Base-by-base conservation (phyloP, 495 filamentous ascomycete species). In the Lophiostoma macrostomum region DNA sequence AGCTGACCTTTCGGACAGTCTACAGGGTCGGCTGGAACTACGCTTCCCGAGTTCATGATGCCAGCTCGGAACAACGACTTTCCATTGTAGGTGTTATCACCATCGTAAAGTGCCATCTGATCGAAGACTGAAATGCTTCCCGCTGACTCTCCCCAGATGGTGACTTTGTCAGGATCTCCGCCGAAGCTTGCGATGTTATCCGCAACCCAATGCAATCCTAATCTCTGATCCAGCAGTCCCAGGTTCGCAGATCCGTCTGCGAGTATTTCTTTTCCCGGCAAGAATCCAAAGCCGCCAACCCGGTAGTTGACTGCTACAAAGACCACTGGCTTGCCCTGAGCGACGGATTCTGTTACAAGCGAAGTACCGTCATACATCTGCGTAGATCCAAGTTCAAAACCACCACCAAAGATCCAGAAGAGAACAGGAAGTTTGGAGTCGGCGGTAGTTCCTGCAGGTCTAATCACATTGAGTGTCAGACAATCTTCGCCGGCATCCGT, bases 71-170 rank as follows among this genome's bases (percentile, higher is more conserved):
- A 90, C 0, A 88, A 72, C 0, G 79, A 75, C 53, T 82, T 79
- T 28, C 80, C 83, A 7, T 86, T 87, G 70, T 87, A 87, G 0
- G 65, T 81, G 66, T 80, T 77, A 62, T 88, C 67, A 8, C 86
- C 86, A 60, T 80, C 76, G 62, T 85, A 86, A 16, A 88, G 67
- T 3, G 77, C 60, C 60, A 63, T 63, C 25, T 63, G 60, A 27
- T 63, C 60, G 12, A 63, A 32, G n/a, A 89, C 84, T 5, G 82
- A 86, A 53, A 86, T 87, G 12, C 81, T 73, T 4, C 86, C 87
- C 1, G 86, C 85, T 2, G 80, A 85, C 61, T 87, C 82, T 32
- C 84, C 86, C 79, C 83, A 87, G 45, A 88, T 83, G 14, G 83
- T 87, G 12, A 88, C 85, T 40, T 61, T 61, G 4, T 31, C 16